Percentiles rank a stretch among this genome's conserved stretches.
Conservation (phyloP, 345 rosid genomes). For the Erucastrum elatum region DNA sequence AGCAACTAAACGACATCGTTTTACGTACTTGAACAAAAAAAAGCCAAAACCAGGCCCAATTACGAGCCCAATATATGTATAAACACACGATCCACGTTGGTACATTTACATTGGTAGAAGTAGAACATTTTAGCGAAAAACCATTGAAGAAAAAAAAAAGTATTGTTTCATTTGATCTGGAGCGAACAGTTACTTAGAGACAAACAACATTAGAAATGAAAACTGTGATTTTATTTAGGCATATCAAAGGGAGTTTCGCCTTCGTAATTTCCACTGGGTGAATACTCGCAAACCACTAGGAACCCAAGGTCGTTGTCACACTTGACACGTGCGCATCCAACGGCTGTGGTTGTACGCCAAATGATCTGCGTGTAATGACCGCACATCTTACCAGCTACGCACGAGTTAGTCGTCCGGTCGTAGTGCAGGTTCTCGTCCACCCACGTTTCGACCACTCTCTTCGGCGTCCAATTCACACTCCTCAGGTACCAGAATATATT, state of each 20-base stretch:
- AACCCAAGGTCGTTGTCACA: slow-evolving; percentile 38
- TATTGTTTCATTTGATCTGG: not conserved
- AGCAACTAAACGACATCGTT: not conserved
- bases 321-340: slow-evolving; percentile 43
- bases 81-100: not conserved
- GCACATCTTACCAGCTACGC: slow-evolving; percentile 41
- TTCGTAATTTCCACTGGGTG: slow-evolving; percentile 48
- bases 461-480: slow-evolving; percentile 40
- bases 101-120: slow-evolving; percentile 1
- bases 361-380: slow-evolving; percentile 60
- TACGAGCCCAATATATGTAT: not conserved
- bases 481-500: slow-evolving; percentile 51
- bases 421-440: slow-evolving; percentile 32
- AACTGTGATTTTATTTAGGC: not conserved
- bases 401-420: slow-evolving; percentile 20
- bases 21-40: not conserved
- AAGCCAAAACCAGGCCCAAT: slow-evolving; percentile 11
- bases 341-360: slow-evolving; percentile 39
- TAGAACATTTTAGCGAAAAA: not conserved
- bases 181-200: not conserved
- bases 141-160: not conserved
- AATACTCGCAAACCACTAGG: slow-evolving; percentile 41
- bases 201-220: not conserved
- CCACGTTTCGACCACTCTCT: slow-evolving; percentile 45
- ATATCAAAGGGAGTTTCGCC: slow-evolving; percentile 44